Base-by-base conservation (phyloP, 2,329 filamentous ascomycete species). In the Aureobasidium namibiae region DNA sequence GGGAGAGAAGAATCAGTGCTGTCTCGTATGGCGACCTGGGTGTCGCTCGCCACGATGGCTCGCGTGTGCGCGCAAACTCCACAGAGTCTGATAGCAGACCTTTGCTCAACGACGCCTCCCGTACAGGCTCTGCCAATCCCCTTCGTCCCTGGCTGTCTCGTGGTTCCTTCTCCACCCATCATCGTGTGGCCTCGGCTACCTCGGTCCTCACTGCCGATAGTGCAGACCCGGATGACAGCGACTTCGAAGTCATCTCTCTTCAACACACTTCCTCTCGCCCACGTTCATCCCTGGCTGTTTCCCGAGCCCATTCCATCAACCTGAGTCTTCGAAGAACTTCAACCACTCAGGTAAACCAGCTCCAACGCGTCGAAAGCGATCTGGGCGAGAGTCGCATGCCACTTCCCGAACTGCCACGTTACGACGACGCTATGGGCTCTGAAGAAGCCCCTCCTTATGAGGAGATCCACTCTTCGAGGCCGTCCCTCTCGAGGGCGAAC, bases 11-110 rank as follows among this genome's bases (percentile, higher is more conserved):
- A 16, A 84, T 90, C 3, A 89, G 87, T 45, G 86, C 84, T 59
- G 89, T 94, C 18, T 84, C 85, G 44, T 94, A 94, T 66, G 87
- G 82, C 10, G 87, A 89, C 42, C 72, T 94, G 4, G 89, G 89
- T 34, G 82, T 92, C 14, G 88, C 87, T 0, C 79, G 87, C 45
- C 88, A 89, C 66, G 89, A 94, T 66, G 89, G 89, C 52, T 89
- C 87, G 1, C 78, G 89, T 46, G 73, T 94, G 29, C 81, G 89
- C 31, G 87, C 86, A 36, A 87, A 85, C 67, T 91, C 87, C 63
- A 80, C 78, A 18, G 88, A 91, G 65, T 89, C 85, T 66, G 88
- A 92, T 68, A 78, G 84, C 31, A 76, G 86, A 44, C 88, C 88
- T 1, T 74, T 92, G 9, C 77, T 92, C 13, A 88, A 86, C 34